Conservation (phyloP, 2,329 filamentous ascomycete genomes). For the Hymenoscyphus infarciens region DNA sequence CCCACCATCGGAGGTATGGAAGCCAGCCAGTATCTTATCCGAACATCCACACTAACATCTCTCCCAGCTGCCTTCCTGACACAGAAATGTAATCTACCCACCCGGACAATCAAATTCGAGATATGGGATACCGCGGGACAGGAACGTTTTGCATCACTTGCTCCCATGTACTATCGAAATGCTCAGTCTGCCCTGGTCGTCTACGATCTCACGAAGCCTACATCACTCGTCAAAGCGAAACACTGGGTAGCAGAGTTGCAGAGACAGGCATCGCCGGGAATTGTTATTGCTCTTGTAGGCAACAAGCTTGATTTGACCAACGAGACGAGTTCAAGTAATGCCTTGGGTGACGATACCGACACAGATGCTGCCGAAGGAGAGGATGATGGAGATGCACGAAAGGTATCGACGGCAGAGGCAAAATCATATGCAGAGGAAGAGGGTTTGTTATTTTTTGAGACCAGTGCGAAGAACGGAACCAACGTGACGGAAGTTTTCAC, state of each 20-base stretch:
- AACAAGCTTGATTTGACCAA: conserved; percentile 92
- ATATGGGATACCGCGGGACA: conserved; percentile 99
- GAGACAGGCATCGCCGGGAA: conserved; percentile 90
- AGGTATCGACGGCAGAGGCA: conserved; percentile 87
- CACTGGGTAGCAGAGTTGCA: conserved; percentile 98
- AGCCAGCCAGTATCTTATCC: background rate
- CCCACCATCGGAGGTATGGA: conserved; percentile 90
- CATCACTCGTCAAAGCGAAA: conserved; percentile 92
- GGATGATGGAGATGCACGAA: conserved; percentile 71
- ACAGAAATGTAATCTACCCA: conserved; percentile 96
- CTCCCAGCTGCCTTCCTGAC: conserved; percentile 86
- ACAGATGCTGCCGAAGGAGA: conserved; percentile 48
- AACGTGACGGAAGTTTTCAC: conserved; percentile 97
- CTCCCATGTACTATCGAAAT: conserved; percentile 99
- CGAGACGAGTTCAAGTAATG: conserved; percentile 49
- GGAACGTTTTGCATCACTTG: conserved; percentile 92
- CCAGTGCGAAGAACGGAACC: conserved; percentile 90
- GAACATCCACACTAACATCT: conserved; percentile 7
- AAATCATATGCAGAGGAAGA: conserved; percentile 94
- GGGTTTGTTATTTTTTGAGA: conserved; percentile 92
- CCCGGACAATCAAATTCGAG: conserved; percentile 86
- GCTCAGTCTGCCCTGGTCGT: conserved; percentile 96
- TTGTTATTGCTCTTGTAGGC: conserved; percentile 93
- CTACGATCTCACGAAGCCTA: conserved; percentile 97
- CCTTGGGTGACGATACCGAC: conserved; percentile 46